Percentiles rank a stretch among this genome's conserved stretches.
Conservation (phyloP, 345 rosid genomes). For the Arabis alpina region DNA sequence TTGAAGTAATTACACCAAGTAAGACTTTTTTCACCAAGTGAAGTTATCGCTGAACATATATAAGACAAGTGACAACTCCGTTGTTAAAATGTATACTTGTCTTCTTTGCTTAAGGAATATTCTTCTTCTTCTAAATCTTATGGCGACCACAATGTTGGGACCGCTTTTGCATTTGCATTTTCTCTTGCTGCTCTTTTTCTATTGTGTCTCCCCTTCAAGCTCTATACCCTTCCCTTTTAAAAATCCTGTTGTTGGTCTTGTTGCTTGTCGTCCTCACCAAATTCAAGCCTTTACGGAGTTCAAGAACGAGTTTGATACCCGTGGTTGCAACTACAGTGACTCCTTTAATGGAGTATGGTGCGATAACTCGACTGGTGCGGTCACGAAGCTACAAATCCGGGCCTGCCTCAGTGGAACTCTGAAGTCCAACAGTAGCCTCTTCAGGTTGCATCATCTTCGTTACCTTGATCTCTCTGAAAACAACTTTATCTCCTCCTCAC, state of each 20-base stretch:
- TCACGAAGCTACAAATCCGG: background rate
- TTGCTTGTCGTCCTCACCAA: background rate
- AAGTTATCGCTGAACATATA: too few species aligned
- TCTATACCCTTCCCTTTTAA: background rate
- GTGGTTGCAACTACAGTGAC: slow-evolving; percentile 11
- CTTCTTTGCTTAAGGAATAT: too few species aligned
- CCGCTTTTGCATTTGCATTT: background rate
- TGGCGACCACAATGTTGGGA: too few species aligned
- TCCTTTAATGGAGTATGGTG: background rate
- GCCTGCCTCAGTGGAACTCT: slow-evolving; percentile 18
- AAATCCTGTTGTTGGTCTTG: background rate
- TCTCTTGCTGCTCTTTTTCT: slow-evolving; percentile 8
- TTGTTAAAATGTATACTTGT: too few species aligned
- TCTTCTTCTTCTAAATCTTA: too few species aligned
- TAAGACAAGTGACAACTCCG: too few species aligned
- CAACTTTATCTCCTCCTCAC: slow-evolving; percentile 13
- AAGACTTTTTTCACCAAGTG: too few species aligned
- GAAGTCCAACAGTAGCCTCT: slow-evolving; percentile 29
- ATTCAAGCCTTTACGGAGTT: slow-evolving; percentile 22
- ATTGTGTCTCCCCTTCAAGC: slow-evolving; percentile 7
- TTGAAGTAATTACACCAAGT: too few species aligned
- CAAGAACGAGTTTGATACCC: slow-evolving; percentile 22
- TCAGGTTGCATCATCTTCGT: slow-evolving; percentile 12
- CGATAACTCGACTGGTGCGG: slow-evolving; percentile 16
- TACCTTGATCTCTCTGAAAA: background rate